Percentiles rank a stretch among this genome's conserved stretches.
Evolutionary conservation across 352 stramenopile species (phyloP).

Genomic region (Pythium volutum): DNA sequence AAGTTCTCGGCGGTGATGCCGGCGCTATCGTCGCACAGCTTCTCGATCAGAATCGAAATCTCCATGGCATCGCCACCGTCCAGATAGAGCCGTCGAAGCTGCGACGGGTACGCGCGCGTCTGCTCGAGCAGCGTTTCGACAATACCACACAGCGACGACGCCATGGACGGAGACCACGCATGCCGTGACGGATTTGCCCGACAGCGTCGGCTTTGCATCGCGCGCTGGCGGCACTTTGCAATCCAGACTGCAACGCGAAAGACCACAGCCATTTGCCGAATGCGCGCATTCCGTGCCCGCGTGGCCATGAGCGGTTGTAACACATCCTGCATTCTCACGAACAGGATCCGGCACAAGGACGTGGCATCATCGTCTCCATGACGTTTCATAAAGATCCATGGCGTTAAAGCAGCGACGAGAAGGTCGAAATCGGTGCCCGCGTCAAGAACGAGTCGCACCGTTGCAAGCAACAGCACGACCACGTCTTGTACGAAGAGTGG

Average conservation of each 20-base stretch:
- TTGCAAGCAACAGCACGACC: conserved; percentile 8
- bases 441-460: conserved; percentile 16
- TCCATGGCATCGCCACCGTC: conserved; percentile 7
- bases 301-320: neutral
- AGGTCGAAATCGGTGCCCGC: conserved; percentile 1
- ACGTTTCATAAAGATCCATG: neutral
- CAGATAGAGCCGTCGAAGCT: conserved; percentile 14
- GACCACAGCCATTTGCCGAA: neutral
- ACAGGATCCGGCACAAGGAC: neutral
- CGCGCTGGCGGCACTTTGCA: neutral
- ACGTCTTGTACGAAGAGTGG: neutral
- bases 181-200: neutral
- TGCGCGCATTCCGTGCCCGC: neutral
- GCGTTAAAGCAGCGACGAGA: neutral
- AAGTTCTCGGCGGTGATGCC: neutral
- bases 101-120: conserved; percentile 1
- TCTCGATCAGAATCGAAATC: conserved; percentile 5
- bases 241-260: conserved; percentile 3
- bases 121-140: conserved; percentile 18
- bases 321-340: neutral
- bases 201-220: neutral
- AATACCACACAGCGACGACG: neutral
- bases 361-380: neutral
- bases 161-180: conserved; percentile 1
- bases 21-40: neutral